Percentiles rank a stretch among this genome's conserved stretches.
Evolutionary conservation across 352 stramenopile genomes (phyloP).

Genomic region (Pythium phragmiticola): DNA sequence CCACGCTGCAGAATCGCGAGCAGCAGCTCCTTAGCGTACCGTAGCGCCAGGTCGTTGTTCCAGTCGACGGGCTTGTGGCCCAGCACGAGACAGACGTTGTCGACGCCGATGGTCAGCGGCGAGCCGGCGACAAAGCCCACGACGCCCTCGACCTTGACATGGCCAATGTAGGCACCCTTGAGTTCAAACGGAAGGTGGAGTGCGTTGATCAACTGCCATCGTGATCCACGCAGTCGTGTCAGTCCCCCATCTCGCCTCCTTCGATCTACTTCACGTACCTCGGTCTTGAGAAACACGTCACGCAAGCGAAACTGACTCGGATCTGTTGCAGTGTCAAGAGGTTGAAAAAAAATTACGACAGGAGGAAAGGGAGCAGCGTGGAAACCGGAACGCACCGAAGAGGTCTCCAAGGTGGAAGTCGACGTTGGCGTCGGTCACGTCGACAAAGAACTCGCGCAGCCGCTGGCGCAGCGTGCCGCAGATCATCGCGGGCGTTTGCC

Average conservation of each 20-base stretch:
- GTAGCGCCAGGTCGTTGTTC: constrained; percentile 65
- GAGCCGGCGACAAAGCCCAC: constrained; percentile 55
- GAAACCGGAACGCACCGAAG: constrained; percentile 39
- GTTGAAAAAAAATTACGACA: too few relatives aligned
- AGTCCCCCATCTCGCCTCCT: background rate
- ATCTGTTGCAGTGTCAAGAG: constrained; percentile 28
- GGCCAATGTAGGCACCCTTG: constrained; percentile 60
- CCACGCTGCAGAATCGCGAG: constrained; percentile 59
- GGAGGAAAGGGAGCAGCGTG: background rate
- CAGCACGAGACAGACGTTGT: constrained; percentile 65
- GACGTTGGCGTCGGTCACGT: constrained; percentile 54
- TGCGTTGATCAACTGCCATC: constrained; percentile 50
- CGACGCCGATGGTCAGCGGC: constrained; percentile 48
- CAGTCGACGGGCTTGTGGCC: constrained; percentile 55
- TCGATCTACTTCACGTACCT: constrained; percentile 23
- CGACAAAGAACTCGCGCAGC: constrained; percentile 64
- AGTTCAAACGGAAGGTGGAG: constrained; percentile 69
- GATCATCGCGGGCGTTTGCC: constrained; percentile 37
- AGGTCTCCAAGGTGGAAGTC: constrained; percentile 71
- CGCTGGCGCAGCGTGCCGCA: constrained; percentile 53
- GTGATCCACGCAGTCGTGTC: background rate
- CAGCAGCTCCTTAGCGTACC: constrained; percentile 67
- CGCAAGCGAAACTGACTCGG: constrained; percentile 61
- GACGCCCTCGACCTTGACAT: constrained; percentile 63
- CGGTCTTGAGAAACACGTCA: constrained; percentile 63